phyloP scores from a whole-genome alignment of 306 rosid species.

The Begonia fuchsioides region DNA sequence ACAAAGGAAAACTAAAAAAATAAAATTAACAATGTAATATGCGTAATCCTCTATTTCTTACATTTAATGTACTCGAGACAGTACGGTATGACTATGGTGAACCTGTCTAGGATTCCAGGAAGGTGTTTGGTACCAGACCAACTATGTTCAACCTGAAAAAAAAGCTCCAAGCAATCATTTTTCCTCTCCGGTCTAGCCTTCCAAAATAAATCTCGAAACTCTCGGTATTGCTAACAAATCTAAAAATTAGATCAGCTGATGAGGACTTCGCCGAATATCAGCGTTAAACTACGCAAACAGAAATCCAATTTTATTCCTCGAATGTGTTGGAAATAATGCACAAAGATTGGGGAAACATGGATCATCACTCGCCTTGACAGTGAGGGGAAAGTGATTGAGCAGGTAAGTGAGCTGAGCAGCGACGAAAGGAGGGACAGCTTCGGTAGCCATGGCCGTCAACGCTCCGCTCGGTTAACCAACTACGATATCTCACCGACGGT shows the following conservation, averaged over 20 bases:
- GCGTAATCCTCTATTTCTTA: conserved; percentile 10
- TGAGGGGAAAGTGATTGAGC: conserved; percentile 38
- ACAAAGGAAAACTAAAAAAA: conserved; percentile 1
- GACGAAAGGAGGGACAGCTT: conserved; percentile 51
- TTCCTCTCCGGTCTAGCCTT: neutral
- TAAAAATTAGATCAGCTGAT: neutral
- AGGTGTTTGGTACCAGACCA: conserved; percentile 66
- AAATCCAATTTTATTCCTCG: too few species aligned
- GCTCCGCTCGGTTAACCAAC: neutral
- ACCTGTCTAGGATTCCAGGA: conserved; percentile 52
- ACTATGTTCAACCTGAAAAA: conserved; percentile 60
- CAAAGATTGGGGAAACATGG: neutral
- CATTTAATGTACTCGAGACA: conserved; percentile 82
- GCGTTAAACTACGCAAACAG: too few species aligned
- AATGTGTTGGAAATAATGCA: too few species aligned
- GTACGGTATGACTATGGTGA: conserved; percentile 66
- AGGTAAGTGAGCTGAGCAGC: conserved; percentile 70
- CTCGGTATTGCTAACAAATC: neutral
- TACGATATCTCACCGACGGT: conserved; percentile 2
- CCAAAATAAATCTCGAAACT: neutral
- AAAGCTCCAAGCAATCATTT: neutral
- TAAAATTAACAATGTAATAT: neutral
- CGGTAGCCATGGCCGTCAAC: conserved; percentile 28
- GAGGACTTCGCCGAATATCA: too few species aligned
- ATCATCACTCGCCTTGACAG: conserved; percentile 38